These are phyloP conservation scores for Rhodotorula toruloides DNA, from an alignment of 768 basidiomycete species.

Conservation along the genomic window DNA sequence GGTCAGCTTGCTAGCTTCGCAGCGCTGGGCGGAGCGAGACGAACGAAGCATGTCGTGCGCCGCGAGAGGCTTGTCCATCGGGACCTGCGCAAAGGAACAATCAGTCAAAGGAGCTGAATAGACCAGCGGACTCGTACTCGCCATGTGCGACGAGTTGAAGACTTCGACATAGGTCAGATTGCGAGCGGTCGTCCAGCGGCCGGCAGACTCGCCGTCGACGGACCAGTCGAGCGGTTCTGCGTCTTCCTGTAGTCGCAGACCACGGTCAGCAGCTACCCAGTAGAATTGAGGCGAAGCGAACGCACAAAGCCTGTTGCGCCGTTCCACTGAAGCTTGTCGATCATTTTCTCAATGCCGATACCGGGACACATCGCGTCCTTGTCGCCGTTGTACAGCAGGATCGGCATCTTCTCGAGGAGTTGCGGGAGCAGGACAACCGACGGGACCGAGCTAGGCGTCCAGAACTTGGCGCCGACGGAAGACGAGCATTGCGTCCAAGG, in stretches of 20 bases:
- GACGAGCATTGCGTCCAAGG: conserved; percentile 82
- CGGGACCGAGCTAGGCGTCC: conserved; percentile 58
- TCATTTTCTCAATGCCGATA: conserved; percentile 77
- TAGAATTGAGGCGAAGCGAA: background rate
- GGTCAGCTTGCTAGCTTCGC: background rate
- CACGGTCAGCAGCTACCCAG: background rate
- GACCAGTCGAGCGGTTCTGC: conserved; percentile 48
- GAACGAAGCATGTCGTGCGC: conserved; percentile 88
- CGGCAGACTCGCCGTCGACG: conserved; percentile 69
- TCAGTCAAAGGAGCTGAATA: background rate
- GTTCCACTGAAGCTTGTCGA: conserved; percentile 79
- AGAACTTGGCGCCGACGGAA: conserved; percentile 62
- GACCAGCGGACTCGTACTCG: background rate
- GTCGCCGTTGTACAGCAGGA: conserved; percentile 87
- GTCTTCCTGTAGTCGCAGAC: conserved; percentile 37
- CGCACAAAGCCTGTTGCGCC: conserved; percentile 71
- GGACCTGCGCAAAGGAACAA: conserved; percentile 34
- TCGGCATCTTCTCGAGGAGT: conserved; percentile 59
- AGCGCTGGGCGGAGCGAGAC: background rate
- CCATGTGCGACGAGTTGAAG: conserved; percentile 95
- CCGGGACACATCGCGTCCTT: conserved; percentile 96
- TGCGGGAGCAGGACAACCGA: conserved; percentile 71
- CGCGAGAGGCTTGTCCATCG: conserved; percentile 69
- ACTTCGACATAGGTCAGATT: conserved; percentile 93
- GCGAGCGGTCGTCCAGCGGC: conserved; percentile 82